These are phyloP conservation scores for Byssochlamys sp. DNA, from an alignment of 2,329 filamentous ascomycete species.

Conservation along the genomic window DNA sequence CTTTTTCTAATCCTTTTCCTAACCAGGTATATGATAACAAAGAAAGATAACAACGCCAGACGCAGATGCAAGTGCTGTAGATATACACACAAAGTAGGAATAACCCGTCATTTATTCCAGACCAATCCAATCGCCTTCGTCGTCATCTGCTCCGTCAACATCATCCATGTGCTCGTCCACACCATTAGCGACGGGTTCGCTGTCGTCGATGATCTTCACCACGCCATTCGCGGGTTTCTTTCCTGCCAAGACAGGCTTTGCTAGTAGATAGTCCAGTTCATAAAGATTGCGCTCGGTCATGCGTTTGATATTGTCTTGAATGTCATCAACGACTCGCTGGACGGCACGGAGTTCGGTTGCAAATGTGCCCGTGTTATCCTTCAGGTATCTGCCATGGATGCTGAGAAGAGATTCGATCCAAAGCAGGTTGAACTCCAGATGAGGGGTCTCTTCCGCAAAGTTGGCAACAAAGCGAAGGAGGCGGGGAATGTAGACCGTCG, in stretches of 20 bases:
- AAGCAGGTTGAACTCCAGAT: slow-evolving; percentile 85
- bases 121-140: neutral
- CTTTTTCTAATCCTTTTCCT: neutral
- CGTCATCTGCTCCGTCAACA: neutral
- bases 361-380: slow-evolving; percentile 67
- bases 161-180: neutral
- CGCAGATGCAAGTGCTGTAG: neutral
- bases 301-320: slow-evolving; percentile 71
- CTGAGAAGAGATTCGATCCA: slow-evolving; percentile 80
- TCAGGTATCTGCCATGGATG: slow-evolving; percentile 75
- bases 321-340: slow-evolving; percentile 66
- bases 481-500: slow-evolving; percentile 74
- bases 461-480: slow-evolving; percentile 78
- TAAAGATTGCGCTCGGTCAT: slow-evolving; percentile 83
- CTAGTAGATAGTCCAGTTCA: slow-evolving; percentile 72
- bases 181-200: neutral
- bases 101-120: neutral
- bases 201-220: slow-evolving; percentile 23
- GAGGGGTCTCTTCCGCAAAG: slow-evolving; percentile 79
- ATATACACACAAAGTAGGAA: neutral
- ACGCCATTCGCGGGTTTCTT: slow-evolving; percentile 17
- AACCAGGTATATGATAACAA: neutral
- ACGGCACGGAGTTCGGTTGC: slow-evolving; percentile 78
- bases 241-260: slow-evolving; percentile 37
- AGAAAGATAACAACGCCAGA: neutral